Percentiles rank a stretch among this genome's conserved stretches.
phyloP scores from a whole-genome alignment of 2,329 filamentous ascomycete species.

The Coniella lustricola region DNA sequence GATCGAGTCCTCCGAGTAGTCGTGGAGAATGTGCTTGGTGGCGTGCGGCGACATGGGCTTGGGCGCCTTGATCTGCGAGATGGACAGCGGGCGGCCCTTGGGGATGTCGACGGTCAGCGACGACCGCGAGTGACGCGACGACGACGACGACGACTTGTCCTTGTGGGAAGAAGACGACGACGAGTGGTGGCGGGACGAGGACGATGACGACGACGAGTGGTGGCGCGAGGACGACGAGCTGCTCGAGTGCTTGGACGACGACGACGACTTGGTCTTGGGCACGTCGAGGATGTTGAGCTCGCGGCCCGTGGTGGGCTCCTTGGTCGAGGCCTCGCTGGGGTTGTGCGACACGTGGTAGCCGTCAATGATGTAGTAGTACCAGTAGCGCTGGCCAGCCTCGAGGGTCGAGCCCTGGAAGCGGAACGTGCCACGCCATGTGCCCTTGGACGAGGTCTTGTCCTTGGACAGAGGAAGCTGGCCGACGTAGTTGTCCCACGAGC shows the following conservation, averaged over 20 bases:
- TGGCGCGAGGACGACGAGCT: slow-evolving; percentile 27
- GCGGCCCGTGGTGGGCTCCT: slow-evolving; percentile 93
- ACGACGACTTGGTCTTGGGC: slow-evolving; percentile 49
- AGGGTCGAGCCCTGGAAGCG: slow-evolving; percentile 85
- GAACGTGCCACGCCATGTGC: slow-evolving; percentile 94
- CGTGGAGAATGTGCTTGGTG: slow-evolving; percentile 78
- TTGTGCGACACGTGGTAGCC: slow-evolving; percentile 98
- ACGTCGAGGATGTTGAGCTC: slow-evolving; percentile 97
- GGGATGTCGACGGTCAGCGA: slow-evolving; percentile 61
- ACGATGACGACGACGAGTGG: slow-evolving; percentile 34
- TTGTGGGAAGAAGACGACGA: slow-evolving; percentile 17
- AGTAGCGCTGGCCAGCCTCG: slow-evolving; percentile 87
- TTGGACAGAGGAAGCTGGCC: slow-evolving; percentile 92
- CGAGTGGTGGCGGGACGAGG: slow-evolving; percentile 30
- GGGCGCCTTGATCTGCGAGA: slow-evolving; percentile 84
- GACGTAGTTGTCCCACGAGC: slow-evolving; percentile 96
- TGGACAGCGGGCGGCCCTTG: slow-evolving; percentile 81
- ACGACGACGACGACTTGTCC: slow-evolving; percentile 29
- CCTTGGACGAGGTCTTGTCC: slow-evolving; percentile 76
- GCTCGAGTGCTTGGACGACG: slow-evolving; percentile 41
- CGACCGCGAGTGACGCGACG: slow-evolving; percentile 35
- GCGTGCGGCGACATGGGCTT: slow-evolving; percentile 84
- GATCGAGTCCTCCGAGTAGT: slow-evolving; percentile 68
- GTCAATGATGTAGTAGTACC: slow-evolving; percentile 99
- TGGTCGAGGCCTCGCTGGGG: slow-evolving; percentile 79